Evolutionary conservation across 1,284 basidiomycete species (phyloP).

Genomic region (Calocybe gambosa): DNA sequence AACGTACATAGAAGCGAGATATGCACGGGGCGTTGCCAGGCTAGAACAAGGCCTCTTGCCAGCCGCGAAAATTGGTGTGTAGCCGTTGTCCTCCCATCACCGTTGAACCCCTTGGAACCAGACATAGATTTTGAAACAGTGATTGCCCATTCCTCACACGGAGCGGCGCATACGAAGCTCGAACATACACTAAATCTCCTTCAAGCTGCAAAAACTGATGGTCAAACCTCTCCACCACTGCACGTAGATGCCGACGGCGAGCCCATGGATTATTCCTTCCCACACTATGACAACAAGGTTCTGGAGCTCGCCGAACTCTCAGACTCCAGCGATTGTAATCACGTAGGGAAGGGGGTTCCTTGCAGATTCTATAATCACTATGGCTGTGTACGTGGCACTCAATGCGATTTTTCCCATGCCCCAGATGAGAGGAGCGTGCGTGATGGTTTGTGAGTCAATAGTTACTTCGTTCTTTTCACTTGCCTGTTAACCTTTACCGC

Average conservation of each 20-base stretch:
- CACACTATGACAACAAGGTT: conserved; percentile 27
- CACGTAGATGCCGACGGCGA: conserved; percentile 13
- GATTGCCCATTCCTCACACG: conserved; percentile 25
- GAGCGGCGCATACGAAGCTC: conserved; percentile 25
- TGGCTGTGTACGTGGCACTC: conserved; percentile 33
- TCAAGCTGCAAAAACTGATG: conserved; percentile 20
- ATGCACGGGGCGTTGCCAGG: conserved; percentile 35
- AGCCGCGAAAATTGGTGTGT: conserved; percentile 33
- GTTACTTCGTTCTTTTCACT: not conserved
- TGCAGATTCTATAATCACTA: conserved; percentile 48
- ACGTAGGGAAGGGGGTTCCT: conserved; percentile 42
- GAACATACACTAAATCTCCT: conserved; percentile 22
- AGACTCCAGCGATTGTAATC: conserved; percentile 43
- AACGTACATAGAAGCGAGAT: conserved; percentile 36
- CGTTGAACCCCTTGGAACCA: not conserved
- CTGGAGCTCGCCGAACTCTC: conserved; percentile 28
- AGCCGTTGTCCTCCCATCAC: not conserved
- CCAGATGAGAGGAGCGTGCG: conserved; percentile 46
- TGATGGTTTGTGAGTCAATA: conserved; percentile 38
- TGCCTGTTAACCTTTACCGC: not conserved
- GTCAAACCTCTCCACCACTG: conserved; percentile 18
- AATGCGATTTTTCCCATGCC: conserved; percentile 43
- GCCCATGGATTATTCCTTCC: conserved; percentile 29
- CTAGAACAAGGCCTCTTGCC: conserved; percentile 29
- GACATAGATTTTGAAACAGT: conserved; percentile 34